phyloP scores from a whole-genome alignment of 1,284 basidiomycete genomes.

The Hymenochaete sp. region DNA sequence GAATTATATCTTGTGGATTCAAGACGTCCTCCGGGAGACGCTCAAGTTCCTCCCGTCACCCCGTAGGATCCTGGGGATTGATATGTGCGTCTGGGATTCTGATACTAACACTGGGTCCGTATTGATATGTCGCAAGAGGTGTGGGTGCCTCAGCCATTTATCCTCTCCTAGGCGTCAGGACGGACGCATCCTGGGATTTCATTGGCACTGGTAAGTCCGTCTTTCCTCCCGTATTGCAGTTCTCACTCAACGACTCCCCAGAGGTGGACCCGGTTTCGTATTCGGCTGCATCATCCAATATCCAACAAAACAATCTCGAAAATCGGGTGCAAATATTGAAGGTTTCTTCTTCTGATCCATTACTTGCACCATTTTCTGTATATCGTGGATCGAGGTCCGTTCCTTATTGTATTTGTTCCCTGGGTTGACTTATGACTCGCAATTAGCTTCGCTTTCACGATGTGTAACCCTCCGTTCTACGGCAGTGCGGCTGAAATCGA shows the following conservation, averaged over 20 bases:
- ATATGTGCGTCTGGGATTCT: slow-evolving; percentile 31
- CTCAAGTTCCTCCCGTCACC: slow-evolving; percentile 2
- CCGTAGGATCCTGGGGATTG: slow-evolving; percentile 29
- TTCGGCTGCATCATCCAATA: slow-evolving; percentile 43
- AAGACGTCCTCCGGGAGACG: slow-evolving; percentile 41
- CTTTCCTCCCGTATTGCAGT: background rate
- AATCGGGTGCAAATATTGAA: slow-evolving; percentile 42
- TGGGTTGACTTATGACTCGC: slow-evolving; percentile 15
- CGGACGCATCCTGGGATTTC: slow-evolving; percentile 50
- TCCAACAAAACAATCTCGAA: slow-evolving; percentile 45
- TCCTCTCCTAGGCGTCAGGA: slow-evolving; percentile 62
- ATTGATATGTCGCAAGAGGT: slow-evolving; percentile 49
- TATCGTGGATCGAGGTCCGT: slow-evolving; percentile 21
- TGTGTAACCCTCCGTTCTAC: slow-evolving; percentile 98
- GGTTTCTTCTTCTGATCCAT: slow-evolving; percentile 31
- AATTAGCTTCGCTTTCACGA: slow-evolving; percentile 56
- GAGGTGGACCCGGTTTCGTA: slow-evolving; percentile 65
- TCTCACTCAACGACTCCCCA: slow-evolving; percentile 23
- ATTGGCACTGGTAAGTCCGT: slow-evolving; percentile 57
- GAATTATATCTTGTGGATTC: slow-evolving; percentile 70
- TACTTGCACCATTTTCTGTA: slow-evolving; percentile 42
- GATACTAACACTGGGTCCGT: background rate
- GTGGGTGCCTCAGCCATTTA: slow-evolving; percentile 91
- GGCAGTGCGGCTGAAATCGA: slow-evolving; percentile 58
- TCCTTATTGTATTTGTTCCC: background rate